Conservation (phyloP, 2,329 filamentous ascomycete genomes). For the Pseudofabraea citricarpa region DNA sequence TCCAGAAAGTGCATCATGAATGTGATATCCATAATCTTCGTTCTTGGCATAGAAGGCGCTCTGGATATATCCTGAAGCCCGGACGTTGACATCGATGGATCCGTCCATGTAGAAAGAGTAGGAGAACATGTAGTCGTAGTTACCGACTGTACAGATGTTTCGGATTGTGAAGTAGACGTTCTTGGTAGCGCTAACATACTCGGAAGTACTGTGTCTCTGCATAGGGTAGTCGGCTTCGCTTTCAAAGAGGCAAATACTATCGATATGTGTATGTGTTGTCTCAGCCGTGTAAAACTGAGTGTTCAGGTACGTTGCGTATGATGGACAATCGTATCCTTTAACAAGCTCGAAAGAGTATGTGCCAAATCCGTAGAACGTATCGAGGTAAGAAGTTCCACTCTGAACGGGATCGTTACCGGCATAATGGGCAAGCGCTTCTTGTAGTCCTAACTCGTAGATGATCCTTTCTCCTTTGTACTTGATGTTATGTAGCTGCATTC, state of each 20-base stretch:
- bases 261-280: conserved; percentile 38
- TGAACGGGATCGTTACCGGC: conserved; percentile 26
- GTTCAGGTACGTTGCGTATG: conserved; percentile 45
- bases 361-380: conserved; percentile 29
- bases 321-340: conserved; percentile 38
- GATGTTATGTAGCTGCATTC: conserved; percentile 46
- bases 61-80: conserved; percentile 49
- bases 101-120: conserved; percentile 49
- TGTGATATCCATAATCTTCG: conserved; percentile 43
- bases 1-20: conserved; percentile 42
- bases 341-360: conserved; percentile 23
- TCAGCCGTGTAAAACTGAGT: conserved; percentile 38
- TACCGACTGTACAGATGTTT: conserved; percentile 45
- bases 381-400: conserved; percentile 23
- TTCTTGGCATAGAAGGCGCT: conserved; percentile 40
- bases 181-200: conserved; percentile 40
- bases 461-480: conserved; percentile 48
- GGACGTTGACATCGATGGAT: conserved; percentile 40
- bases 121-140: conserved; percentile 49
- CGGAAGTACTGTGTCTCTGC: conserved; percentile 39
- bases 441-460: conserved; percentile 50
- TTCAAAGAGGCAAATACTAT: conserved; percentile 54
- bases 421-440: conserved; percentile 40
- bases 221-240: conserved; percentile 44
- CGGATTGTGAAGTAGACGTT: conserved; percentile 43